Conservation (phyloP, 2,329 filamentous ascomycete genomes). For the Scortechinia acanthostroma region DNA sequence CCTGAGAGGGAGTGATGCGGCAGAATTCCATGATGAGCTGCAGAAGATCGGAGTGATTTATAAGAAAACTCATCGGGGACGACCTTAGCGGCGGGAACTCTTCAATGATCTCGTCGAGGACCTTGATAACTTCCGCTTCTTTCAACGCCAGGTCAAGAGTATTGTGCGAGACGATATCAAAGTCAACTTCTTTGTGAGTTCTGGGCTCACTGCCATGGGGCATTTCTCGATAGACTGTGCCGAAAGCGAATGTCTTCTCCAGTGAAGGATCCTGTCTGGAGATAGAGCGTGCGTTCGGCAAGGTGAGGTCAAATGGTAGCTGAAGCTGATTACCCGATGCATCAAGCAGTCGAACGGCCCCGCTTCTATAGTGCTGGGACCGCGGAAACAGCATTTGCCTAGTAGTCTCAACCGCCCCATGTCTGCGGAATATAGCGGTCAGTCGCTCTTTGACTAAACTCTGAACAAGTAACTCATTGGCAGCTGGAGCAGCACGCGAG, state of each 20-base stretch:
- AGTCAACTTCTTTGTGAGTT: constrained; percentile 56
- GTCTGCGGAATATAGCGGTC: constrained; percentile 48
- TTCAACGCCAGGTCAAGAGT: constrained; percentile 78
- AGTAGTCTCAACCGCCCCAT: constrained; percentile 55
- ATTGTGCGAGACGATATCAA: constrained; percentile 82
- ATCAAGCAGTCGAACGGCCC: constrained; percentile 52
- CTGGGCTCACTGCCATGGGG: constrained; percentile 48
- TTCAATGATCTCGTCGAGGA: constrained; percentile 81
- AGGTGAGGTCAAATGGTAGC: constrained; percentile 56
- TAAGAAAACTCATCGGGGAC: constrained; percentile 75
- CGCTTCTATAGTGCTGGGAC: constrained; percentile 47
- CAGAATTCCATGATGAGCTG: constrained; percentile 87
- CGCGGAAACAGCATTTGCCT: constrained; percentile 52
- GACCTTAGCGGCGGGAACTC: constrained; percentile 70
- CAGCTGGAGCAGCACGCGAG: constrained; percentile 22
- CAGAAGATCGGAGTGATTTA: constrained; percentile 82
- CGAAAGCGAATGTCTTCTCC: constrained; percentile 56
- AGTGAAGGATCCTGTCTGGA: constrained; percentile 39
- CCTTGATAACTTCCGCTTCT: constrained; percentile 89
- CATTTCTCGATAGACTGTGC: constrained; percentile 49
- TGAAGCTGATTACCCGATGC: constrained; percentile 57
- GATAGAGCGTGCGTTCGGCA: constrained; percentile 56
- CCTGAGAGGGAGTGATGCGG: constrained; percentile 63
- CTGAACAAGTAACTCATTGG: constrained; percentile 36
- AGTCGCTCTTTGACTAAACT: constrained; percentile 47